Percentiles rank a stretch among this genome's conserved stretches.
phyloP scores from a whole-genome alignment of 192 early-diverging fungal species.

The Rhizophagus prolifer region DNA sequence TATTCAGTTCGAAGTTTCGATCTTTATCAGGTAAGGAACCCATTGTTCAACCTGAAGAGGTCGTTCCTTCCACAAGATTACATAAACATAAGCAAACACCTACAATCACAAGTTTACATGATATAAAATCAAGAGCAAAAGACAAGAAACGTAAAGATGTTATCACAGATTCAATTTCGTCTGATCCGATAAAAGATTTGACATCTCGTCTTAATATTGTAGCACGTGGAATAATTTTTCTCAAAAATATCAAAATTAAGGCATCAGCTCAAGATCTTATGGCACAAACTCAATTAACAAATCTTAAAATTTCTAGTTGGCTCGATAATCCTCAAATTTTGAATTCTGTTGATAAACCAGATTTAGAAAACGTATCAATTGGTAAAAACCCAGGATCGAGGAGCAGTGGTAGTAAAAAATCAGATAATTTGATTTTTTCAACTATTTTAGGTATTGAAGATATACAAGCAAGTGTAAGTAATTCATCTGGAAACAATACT shows the following conservation, averaged over 20 bases:
- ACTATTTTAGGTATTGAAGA: conserved; percentile 42
- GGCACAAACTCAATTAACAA: conserved; percentile 40
- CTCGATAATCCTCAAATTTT: conserved; percentile 44
- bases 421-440: conserved; percentile 43
- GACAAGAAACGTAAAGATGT: conserved; percentile 26
- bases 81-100: conserved; percentile 20
- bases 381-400: conserved; percentile 39
- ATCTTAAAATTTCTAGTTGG: conserved; percentile 46
- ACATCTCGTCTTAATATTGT: conserved; percentile 47
- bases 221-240: conserved; percentile 42
- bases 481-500: conserved; percentile 29
- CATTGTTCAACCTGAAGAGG: conserved; percentile 19
- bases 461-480: conserved; percentile 35
- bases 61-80: not conserved
- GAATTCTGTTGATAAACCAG: conserved; percentile 28
- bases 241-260: conserved; percentile 45
- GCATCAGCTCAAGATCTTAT: conserved; percentile 48
- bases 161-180: not conserved
- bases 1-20: conserved; percentile 44
- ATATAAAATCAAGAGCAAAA: conserved; percentile 15
- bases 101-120: conserved; percentile 27
- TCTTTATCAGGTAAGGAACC: conserved; percentile 29
- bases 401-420: conserved; percentile 21
- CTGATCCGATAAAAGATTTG: conserved; percentile 25
- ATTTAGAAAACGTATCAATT: conserved; percentile 38